phyloP scores from a whole-genome alignment of 2,329 filamentous ascomycete species.

The Penicillium olsonii region DNA sequence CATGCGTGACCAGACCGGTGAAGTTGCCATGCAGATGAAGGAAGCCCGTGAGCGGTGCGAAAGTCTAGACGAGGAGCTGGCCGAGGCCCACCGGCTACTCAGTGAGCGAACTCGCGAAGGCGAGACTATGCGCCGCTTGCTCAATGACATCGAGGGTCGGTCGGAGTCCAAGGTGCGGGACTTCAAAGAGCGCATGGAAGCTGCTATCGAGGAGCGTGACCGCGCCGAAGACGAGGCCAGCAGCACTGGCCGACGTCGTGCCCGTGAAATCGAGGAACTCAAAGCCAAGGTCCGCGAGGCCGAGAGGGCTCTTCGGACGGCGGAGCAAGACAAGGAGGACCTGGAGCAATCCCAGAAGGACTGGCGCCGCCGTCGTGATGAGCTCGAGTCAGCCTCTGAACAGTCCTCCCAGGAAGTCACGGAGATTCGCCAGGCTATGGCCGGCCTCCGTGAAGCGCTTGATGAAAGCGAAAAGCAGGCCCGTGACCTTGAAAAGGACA shows the following conservation, averaged over 20 bases:
- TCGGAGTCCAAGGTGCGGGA: slow-evolving; percentile 82
- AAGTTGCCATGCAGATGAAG: slow-evolving; percentile 87
- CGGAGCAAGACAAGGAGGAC: slow-evolving; percentile 74
- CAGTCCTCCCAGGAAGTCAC: slow-evolving; percentile 71
- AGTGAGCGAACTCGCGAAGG: slow-evolving; percentile 86
- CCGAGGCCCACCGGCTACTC: slow-evolving; percentile 82
- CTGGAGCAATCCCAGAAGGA: slow-evolving; percentile 73
- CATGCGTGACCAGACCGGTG: slow-evolving; percentile 89
- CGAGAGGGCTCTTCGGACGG: slow-evolving; percentile 72
- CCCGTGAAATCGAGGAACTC: slow-evolving; percentile 84
- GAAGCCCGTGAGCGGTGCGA: slow-evolving; percentile 81
- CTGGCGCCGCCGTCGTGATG: slow-evolving; percentile 71
- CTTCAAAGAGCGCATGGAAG: slow-evolving; percentile 84
- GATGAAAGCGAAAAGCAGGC: slow-evolving; percentile 86
- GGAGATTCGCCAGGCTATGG: slow-evolving; percentile 75
- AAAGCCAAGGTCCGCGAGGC: slow-evolving; percentile 76
- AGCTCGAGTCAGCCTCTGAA: slow-evolving; percentile 71
- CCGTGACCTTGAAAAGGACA: slow-evolving; percentile 80
- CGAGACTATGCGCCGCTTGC: slow-evolving; percentile 88
- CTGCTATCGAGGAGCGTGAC: slow-evolving; percentile 91
- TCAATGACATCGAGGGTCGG: slow-evolving; percentile 82
- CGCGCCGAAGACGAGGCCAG: slow-evolving; percentile 88
- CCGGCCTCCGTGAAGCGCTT: slow-evolving; percentile 74
- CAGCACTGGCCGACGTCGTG: slow-evolving; percentile 71
- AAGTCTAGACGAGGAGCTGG: slow-evolving; percentile 86